Evolutionary conservation across 2,329 filamentous ascomycete genomes (phyloP).

Genomic region (Nemania abortiva): DNA sequence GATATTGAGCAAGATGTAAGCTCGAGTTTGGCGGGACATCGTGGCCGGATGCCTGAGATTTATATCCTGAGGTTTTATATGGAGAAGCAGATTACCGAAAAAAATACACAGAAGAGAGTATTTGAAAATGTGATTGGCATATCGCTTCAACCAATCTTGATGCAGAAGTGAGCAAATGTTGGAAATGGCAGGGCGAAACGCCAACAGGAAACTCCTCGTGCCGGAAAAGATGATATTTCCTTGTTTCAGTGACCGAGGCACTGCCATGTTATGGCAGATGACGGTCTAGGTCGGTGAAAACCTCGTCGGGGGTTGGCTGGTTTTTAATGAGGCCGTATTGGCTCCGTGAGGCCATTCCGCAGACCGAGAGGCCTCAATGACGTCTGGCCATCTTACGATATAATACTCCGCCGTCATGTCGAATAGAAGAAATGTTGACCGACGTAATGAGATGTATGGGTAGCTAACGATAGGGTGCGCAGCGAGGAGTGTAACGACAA

Average conservation of each 20-base stretch:
- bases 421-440: not conserved
- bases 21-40: too few relatives aligned
- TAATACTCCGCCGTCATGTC: not conserved
- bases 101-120: not conserved
- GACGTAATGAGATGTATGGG: not conserved
- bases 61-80: slow-evolving; percentile 16
- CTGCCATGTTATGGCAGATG: slow-evolving; percentile 12
- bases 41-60: too few relatives aligned
- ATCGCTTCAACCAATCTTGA: not conserved
- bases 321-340: slow-evolving; percentile 6
- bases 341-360: slow-evolving; percentile 9
- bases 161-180: not conserved
- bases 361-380: not conserved
- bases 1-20: too few relatives aligned
- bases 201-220: not conserved
- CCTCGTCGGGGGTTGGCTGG: slow-evolving; percentile 2
- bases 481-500: slow-evolving; percentile 5
- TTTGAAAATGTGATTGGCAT: not conserved
- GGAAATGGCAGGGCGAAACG: not conserved
- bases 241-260: slow-evolving; percentile 5
- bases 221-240: not conserved
- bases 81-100: not conserved
- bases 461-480: slow-evolving; percentile 8
- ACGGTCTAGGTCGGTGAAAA: not conserved
- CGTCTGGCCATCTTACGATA: slow-evolving; percentile 15